Conservation (phyloP, 2,329 filamentous ascomycete genomes). For the Aspergillus sp. region DNA sequence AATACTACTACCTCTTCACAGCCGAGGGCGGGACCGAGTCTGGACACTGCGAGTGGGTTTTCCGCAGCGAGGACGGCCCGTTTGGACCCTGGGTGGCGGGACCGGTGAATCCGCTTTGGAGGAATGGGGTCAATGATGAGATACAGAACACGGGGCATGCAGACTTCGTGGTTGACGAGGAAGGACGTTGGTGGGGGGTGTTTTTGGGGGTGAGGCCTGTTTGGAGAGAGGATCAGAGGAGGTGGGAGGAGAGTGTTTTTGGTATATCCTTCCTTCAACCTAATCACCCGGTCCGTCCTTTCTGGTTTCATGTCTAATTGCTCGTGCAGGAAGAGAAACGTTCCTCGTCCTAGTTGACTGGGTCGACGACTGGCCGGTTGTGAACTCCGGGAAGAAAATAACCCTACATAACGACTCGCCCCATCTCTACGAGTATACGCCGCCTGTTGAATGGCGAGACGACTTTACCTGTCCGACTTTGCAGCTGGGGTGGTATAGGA, state of each 20-base stretch:
- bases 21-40: constrained; percentile 60
- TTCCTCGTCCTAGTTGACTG: constrained; percentile 53
- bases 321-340: constrained; percentile 46
- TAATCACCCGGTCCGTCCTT: too few relatives aligned
- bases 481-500: constrained; percentile 39
- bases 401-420: constrained; percentile 29
- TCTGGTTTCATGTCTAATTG: neutral
- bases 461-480: constrained; percentile 30
- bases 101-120: constrained; percentile 59
- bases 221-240: constrained; percentile 19
- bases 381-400: constrained; percentile 50
- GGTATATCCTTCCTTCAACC: too few relatives aligned
- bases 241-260: constrained; percentile 44
- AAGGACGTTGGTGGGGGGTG: constrained; percentile 52
- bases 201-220: constrained; percentile 48
- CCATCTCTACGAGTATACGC: constrained; percentile 20
- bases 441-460: constrained; percentile 32
- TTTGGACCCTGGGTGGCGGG: constrained; percentile 65
- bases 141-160: constrained; percentile 54
- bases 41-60: constrained; percentile 61
- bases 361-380: constrained; percentile 53
- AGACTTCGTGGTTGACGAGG: constrained; percentile 48
- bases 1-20: constrained; percentile 55
- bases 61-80: constrained; percentile 51
- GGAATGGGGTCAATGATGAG: constrained; percentile 49